Evolutionary conservation across 805 yeast genomes (phyloP), one percentile per base, ranked within the genome.

Genomic region (Torulaspora gathmanii): DNA sequence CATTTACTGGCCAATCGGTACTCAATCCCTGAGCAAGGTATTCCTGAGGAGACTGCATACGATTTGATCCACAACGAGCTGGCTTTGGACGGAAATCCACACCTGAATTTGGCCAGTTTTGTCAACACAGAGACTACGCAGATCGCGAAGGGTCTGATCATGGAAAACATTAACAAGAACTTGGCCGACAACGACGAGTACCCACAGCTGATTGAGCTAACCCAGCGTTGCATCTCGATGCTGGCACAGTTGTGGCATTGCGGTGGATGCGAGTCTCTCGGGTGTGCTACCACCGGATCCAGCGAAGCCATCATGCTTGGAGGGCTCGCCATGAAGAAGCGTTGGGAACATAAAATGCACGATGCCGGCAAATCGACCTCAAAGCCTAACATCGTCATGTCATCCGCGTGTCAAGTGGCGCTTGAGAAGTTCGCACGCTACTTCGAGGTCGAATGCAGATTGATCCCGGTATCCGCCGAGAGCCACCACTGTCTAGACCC

Each of bases 291-390:
- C 44, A 89, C 96, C 1, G 97, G 97, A 4, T 88, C 96, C 1
- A 82, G 91, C 1, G 97, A 89, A 64, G 97, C 96, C 6, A 82
- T 90, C 55, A 87, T 88, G 86, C 77, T 89, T 42, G 97, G 95
- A 35, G 97, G 96, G 3, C 72, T 89, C 44, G 95, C 96, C 11
- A 74, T 90, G 86, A 90, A 90, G 74, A 86, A 87, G 57, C 74
- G 75, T 46, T 89, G 97, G 97, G 93, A 86, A 66, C 79, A 72
- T 22, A 74, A 69, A 53, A 77, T 84, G 57, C 71, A 66, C 58
- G 79, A 70, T 1, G 72, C 70, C 25, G 90, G 90, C 4, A 77
- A 79, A 52, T 74, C 82, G 40, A 67, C 63, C 40, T 75, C 67
- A 20, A 77, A 77, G 44, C 97, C 96, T 45, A 89, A 89, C 65